Evolutionary conservation across 2,329 filamentous ascomycete species (phyloP), one percentile per base, ranked within the genome.

Genomic region (Orbilia blumenaviensis): DNA sequence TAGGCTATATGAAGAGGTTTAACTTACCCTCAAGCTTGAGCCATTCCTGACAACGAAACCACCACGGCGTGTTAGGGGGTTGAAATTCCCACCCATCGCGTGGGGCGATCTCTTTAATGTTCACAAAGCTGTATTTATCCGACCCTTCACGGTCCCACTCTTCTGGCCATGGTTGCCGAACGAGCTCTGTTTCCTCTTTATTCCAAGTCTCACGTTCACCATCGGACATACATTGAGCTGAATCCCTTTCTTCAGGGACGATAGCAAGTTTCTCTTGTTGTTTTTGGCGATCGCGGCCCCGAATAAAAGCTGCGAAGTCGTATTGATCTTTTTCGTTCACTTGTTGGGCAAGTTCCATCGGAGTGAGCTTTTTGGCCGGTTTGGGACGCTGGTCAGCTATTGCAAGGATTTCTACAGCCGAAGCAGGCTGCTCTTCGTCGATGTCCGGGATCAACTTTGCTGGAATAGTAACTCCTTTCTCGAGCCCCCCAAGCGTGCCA

Each of bases 11-110:
- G 16, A 52, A 9, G 3, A 21, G 10, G 21, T 32, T 25, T 4
- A n/a, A 10, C 71, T 44, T 68, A 76, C 72, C 64, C 14, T 66
- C 10, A n/a, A 76, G 38, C 3, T 27, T 64, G 8, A 76, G 52
- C 32, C 48, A 76, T 16, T 58, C 27, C 58, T 76, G 72, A 6
- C 16, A 42, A 14, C 64, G 38, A 41, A 60, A 41, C 64, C 64
- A 76, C 64, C 64, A 76, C 8, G 72, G 72, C 16, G 21, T 60
- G 29, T 69, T 76, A 1, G 60, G 58, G 14, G 63, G 29, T 18
- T 76, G 72, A 14, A 32, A 60, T 0, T 64, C 46, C 72, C 72
- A 76, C 21, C 72, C 72, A 38, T 76, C 72, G 29, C 72, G 72
- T 2, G 64, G 64, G 16, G 72, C 58, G 14, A 68, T 36, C 1